phyloP scores from a whole-genome alignment of 1,139 yeast genomes.

The Geotrichum aggregatum region DNA sequence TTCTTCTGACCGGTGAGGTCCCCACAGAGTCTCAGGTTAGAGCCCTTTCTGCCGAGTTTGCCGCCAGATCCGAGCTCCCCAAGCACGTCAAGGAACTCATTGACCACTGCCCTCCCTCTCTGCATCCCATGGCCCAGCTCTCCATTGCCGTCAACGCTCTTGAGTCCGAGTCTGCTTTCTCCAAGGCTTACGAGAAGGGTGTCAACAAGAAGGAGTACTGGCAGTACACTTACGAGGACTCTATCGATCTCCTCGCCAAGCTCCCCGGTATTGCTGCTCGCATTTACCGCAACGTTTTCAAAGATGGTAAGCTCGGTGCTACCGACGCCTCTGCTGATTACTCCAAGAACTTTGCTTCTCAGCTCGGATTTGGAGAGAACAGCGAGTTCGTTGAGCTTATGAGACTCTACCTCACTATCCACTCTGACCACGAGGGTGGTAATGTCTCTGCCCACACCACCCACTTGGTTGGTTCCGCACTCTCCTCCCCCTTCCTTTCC shows the following conservation, averaged over 20 bases:
- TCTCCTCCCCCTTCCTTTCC: slow-evolving; percentile 89
- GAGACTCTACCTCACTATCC: slow-evolving; percentile 93
- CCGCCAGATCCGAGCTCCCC: slow-evolving; percentile 56
- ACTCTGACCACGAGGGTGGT: slow-evolving; percentile 99
- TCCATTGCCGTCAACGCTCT: slow-evolving; percentile 62
- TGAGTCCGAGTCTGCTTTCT: slow-evolving; percentile 58
- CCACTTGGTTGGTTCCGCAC: slow-evolving; percentile 94
- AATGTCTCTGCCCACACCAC: slow-evolving; percentile 98
- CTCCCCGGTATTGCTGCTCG: slow-evolving; percentile 62
- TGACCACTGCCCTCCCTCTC: slow-evolving; percentile 52
- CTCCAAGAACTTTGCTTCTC: slow-evolving; percentile 84
- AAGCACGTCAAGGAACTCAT: slow-evolving; percentile 50
- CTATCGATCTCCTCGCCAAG: slow-evolving; percentile 60
- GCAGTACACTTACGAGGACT: slow-evolving; percentile 64
- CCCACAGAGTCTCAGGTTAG: slow-evolving; percentile 55
- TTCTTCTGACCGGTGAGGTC: slow-evolving; percentile 56
- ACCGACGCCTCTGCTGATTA: slow-evolving; percentile 78
- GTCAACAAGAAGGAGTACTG: slow-evolving; percentile 64
- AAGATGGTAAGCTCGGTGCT: slow-evolving; percentile 72
- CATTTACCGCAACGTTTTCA: slow-evolving; percentile 63
- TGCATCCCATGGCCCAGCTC: slow-evolving; percentile 71
- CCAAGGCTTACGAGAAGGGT: slow-evolving; percentile 65
- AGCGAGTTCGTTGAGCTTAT: slow-evolving; percentile 81
- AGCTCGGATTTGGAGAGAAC: slow-evolving; percentile 80
- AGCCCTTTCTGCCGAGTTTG: slow-evolving; percentile 52